These are phyloP conservation scores for Sclerotinia trifoliorum DNA, from an alignment of 2,329 filamentous ascomycete genomes.

Conservation along the genomic window DNA sequence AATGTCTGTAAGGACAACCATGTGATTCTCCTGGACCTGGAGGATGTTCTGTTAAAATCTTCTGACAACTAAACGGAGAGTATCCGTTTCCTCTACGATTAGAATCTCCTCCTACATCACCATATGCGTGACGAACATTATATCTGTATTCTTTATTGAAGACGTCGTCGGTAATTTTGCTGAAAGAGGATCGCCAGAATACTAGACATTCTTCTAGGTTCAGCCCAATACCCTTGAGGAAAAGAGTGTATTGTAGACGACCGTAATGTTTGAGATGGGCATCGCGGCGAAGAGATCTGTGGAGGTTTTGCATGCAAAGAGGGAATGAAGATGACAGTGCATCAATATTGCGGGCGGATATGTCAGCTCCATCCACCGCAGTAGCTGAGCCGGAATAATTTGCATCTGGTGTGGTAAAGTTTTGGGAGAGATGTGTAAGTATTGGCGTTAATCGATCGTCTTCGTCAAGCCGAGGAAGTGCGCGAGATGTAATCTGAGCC, in stretches of 20 bases:
- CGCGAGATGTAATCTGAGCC: slow-evolving; percentile 76
- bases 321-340: slow-evolving; percentile 78
- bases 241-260: slow-evolving; percentile 90
- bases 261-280: slow-evolving; percentile 91
- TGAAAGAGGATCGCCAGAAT: slow-evolving; percentile 89
- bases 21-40: slow-evolving; percentile 86
- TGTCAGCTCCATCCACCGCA: slow-evolving; percentile 66
- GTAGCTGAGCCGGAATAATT: slow-evolving; percentile 68
- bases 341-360: slow-evolving; percentile 78
- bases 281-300: slow-evolving; percentile 80
- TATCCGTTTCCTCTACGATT: slow-evolving; percentile 87
- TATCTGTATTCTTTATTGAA: slow-evolving; percentile 99
- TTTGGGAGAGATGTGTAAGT: slow-evolving; percentile 82
- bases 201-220: slow-evolving; percentile 86
- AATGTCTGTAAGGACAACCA: slow-evolving; percentile 96
- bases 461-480: slow-evolving; percentile 88
- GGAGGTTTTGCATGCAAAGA: slow-evolving; percentile 90
- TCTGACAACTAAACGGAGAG: slow-evolving; percentile 90
- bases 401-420: slow-evolving; percentile 88
- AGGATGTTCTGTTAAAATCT: slow-evolving; percentile 85
- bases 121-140: slow-evolving; percentile 92
- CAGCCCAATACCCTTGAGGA: slow-evolving; percentile 92
- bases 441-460: slow-evolving; percentile 84
- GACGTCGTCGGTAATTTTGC: slow-evolving; percentile 82
- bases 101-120: slow-evolving; percentile 89